A percentile compares a stretch with the other conserved stretches of the same genome.
These are phyloP conservation scores for Pyronema omphalodes DNA, from an alignment of 495 filamentous ascomycete genomes.

Conservation along the genomic window DNA sequence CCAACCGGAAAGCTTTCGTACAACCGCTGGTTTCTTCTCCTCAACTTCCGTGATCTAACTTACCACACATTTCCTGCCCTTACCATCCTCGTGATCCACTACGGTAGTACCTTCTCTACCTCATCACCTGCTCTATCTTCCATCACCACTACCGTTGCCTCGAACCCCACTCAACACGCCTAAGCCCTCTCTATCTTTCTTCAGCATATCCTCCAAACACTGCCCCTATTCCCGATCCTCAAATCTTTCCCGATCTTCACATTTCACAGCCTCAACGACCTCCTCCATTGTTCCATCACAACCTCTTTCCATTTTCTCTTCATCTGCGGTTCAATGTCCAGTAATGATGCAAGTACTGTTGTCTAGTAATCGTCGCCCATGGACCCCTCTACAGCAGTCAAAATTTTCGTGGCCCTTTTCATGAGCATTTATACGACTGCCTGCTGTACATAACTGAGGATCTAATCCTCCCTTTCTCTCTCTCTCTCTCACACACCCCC, in stretches of 20 bases:
- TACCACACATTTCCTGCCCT: conserved; percentile 12
- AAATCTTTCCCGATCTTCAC: conserved; percentile 47
- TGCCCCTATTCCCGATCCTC: conserved; percentile 86
- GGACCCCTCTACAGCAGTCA: conserved; percentile 77
- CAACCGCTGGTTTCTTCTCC: conserved; percentile 30
- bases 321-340: conserved; percentile 93
- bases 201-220: conserved; percentile 67
- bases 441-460: conserved; percentile 86
- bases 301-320: conserved; percentile 79
- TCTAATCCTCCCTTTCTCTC: conserved; percentile 98
- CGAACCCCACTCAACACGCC: conserved; percentile 62
- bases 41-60: conserved; percentile 15
- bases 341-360: conserved; percentile 82
- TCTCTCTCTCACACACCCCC: too few species aligned
- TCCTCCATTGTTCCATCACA: conserved; percentile 60
- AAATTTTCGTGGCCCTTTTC: conserved; percentile 78
- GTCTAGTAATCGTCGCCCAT: conserved; percentile 83
- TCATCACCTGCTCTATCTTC: conserved; percentile 30
- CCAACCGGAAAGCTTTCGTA: conserved; percentile 55
- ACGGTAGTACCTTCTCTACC: conserved; percentile 34
- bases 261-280: conserved; percentile 65
- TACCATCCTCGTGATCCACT: conserved; percentile 28
- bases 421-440: conserved; percentile 90
- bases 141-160: conserved; percentile 35
- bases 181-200: conserved; percentile 69